Evolutionary conservation across 2,329 filamentous ascomycete genomes (phyloP), one percentile per base, ranked within the genome.

Genomic region (Aspergillus sp.): DNA sequence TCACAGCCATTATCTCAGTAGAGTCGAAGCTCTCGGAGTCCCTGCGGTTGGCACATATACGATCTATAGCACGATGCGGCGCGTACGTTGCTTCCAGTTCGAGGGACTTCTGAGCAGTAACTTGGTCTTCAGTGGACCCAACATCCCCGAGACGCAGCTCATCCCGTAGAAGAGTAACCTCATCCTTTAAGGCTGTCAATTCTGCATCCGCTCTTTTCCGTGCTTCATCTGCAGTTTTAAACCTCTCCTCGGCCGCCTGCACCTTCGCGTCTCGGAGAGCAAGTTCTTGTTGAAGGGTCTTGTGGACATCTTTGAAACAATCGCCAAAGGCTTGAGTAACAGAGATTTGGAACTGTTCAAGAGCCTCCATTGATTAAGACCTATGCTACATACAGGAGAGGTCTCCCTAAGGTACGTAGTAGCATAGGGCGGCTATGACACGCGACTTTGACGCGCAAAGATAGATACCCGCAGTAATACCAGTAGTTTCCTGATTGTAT

Each of bases 261-360:
- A 68, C 52, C 41, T 56, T 61, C 53, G 63, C 61, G 48, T 74
- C 67, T 38, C 63, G 64, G 41, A 49, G 48, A 54, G 61, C 54
- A 51, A 73, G 55, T 57, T 71, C 61, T 13, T 61, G 62, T 58
- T 69, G 62, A 42, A 75, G 51, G 8, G 66, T 59, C 44, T 57
- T 61, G 53, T 72, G 72, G 17, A 70, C 73, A 59, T 68, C 61
- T 30, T 70, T 62, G 48, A 77, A 73, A 5, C 66, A 65, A 8
- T 58, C 57, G 27, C 74, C 69, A 52, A 71, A 70, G 21, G 63
- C 56, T 32, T 71, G 65, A 25, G 68, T 54, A 50, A 76, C 59
- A 51, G 72, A 71, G 41, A 56, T 54, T 48, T 74, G 73, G 32
- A 76, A 67, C 13, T 67, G 64, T 52, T 69, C 70, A 23, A 77